A percentile compares a stretch with the other conserved stretches of the same genome.
phyloP scores from a whole-genome alignment of 352 stramenopile species.

The Globisporangium alternatum region DNA sequence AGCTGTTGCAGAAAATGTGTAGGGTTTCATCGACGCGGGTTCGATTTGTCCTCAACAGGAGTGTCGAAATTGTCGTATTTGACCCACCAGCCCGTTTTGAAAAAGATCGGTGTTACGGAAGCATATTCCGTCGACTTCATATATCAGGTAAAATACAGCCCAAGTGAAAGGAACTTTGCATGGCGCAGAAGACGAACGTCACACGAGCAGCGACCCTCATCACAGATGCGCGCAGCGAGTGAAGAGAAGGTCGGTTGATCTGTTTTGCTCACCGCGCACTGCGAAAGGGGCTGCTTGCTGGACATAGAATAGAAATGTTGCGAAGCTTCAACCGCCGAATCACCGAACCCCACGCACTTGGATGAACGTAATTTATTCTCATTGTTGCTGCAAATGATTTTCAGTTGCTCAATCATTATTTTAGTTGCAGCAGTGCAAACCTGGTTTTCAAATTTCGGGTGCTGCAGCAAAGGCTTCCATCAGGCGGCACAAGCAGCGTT shows the following conservation, averaged over 20 bases:
- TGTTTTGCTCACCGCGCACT: too few species aligned
- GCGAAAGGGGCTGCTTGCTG: too few species aligned
- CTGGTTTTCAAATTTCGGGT: not conserved
- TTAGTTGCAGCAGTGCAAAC: not conserved
- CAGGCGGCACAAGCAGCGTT: conserved; percentile 15
- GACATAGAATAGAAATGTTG: too few species aligned
- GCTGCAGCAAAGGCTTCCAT: not conserved
- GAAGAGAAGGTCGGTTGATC: too few species aligned
- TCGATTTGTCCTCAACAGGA: not conserved
- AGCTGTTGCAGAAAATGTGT: not conserved
- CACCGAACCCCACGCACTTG: too few species aligned
- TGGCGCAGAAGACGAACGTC: not conserved
- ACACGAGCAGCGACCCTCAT: too few species aligned
- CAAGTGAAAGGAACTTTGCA: not conserved
- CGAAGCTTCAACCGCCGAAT: too few species aligned
- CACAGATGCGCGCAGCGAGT: too few species aligned
- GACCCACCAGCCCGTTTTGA: conserved; percentile 2
- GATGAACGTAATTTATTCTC: not conserved
- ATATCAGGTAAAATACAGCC: not conserved
- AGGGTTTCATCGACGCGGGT: not conserved
- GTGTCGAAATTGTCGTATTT: too few species aligned
- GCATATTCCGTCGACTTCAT: not conserved
- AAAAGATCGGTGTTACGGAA: not conserved
- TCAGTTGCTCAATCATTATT: not conserved
- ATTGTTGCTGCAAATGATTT: not conserved